Conservation (phyloP, 768 basidiomycete species). For the Phlebiopsis flavidoalba region DNA sequence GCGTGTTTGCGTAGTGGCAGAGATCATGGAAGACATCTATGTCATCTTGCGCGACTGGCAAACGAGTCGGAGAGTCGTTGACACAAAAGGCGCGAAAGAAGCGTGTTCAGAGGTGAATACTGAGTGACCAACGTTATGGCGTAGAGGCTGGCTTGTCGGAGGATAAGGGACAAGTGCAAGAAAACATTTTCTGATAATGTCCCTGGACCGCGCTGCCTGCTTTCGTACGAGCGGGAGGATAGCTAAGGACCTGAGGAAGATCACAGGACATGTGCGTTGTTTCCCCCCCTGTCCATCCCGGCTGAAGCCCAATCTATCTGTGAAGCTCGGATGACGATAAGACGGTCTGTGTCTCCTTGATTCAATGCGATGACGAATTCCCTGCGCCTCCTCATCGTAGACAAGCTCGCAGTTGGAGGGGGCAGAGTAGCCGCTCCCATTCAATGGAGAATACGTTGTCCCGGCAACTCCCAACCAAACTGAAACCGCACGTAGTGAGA, state of each 20-base stretch:
- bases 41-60: slow-evolving; percentile 24
- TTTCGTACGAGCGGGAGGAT: slow-evolving; percentile 36
- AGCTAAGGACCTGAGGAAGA: slow-evolving; percentile 35
- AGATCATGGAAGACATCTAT: slow-evolving; percentile 34
- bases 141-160: slow-evolving; percentile 15
- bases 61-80: slow-evolving; percentile 44
- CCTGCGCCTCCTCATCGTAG: slow-evolving; percentile 38
- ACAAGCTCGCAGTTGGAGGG: slow-evolving; percentile 23
- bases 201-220: neutral
- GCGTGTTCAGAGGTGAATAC: slow-evolving; percentile 32
- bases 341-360: slow-evolving; percentile 15
- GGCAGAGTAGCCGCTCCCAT: slow-evolving; percentile 39
- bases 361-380: slow-evolving; percentile 38
- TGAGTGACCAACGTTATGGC: slow-evolving; percentile 21
- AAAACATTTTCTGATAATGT: neutral
- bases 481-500: slow-evolving; percentile 33
- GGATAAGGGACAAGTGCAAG: neutral
- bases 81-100: slow-evolving; percentile 43
- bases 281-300: slow-evolving; percentile 22
- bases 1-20: slow-evolving; percentile 32
- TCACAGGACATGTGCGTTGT: slow-evolving; percentile 9
- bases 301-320: slow-evolving; percentile 35
- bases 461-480: slow-evolving; percentile 57
- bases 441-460: slow-evolving; percentile 54
- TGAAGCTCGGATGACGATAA: slow-evolving; percentile 38